Base-by-base conservation (phyloP, 306 rosid species). In the Gynostemma pentaphyllum region DNA sequence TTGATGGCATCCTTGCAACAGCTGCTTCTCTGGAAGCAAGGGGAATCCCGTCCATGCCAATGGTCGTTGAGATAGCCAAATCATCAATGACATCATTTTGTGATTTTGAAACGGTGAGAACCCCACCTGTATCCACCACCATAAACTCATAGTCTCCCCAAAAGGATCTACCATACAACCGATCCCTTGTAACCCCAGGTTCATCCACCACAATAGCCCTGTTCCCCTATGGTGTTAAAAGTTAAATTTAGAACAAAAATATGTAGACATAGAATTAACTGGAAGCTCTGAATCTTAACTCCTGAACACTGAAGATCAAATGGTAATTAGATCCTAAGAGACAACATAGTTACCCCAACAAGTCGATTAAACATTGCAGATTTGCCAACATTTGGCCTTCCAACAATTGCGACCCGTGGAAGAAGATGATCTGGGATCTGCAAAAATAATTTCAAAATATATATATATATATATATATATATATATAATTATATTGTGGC, bases 51-150 rank as follows among this genome's bases (percentile, higher is more conserved):
- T 92, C 98, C 98, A 88, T 92, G 45, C 98, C 98, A 62, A 92
- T 55, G 49, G 98, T 86, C 24, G 96, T 92, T 59, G 89, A 62
- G 74, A 92, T 78, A 70, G 89, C 94, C 68, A 88, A 70, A 34
- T 92, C 98, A 72, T 86, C 95, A 92, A 83, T 75, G 50, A 91
- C 96, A 70, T 52, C 71, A 70, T 70, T 71, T 68, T 81, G 94
- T 72, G 96, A 86, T 74, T 88, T 92, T 4, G 98, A 84, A 72
- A 92, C 75, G 19, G 79, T 88, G 61, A 92, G 75, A 76, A 92
- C 95, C 62, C 98, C 98, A 56, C 98, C 96, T 1, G 96, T 92
- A 74, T 92, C 98, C 54, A 92, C 90, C 46, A 88, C 94, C 98
- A 92, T 82, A 80, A 88, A 92, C 49, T 92, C 98, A 72, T 67